phyloP scores from a whole-genome alignment of 768 basidiomycete genomes.

The Macrolepiota fuliginosa region DNA sequence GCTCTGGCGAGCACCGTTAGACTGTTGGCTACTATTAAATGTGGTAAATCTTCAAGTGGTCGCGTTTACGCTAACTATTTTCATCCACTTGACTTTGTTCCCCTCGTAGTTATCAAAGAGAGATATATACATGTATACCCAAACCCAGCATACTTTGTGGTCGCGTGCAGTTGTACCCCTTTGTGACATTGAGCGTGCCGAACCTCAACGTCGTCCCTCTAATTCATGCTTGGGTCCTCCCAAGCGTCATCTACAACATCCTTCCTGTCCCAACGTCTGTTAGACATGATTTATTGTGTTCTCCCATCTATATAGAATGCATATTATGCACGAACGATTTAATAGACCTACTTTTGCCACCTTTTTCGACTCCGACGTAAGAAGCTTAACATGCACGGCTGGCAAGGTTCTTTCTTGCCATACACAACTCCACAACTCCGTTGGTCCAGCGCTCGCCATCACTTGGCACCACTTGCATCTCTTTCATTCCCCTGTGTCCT shows the following conservation, averaged over 20 bases:
- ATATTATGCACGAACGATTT: not conserved
- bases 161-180: too few species aligned
- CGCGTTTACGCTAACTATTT: too few species aligned
- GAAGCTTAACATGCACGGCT: constrained; percentile 21
- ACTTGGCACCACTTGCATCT: constrained; percentile 20
- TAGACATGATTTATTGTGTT: not conserved
- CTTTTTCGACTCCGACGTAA: constrained; percentile 52
- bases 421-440: constrained; percentile 12
- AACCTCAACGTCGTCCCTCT: too few species aligned
- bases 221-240: not conserved
- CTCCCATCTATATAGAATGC: not conserved
- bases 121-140: too few species aligned
- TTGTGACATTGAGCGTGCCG: too few species aligned
- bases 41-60: too few species aligned
- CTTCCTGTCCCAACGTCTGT: not conserved
- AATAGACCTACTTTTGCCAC: constrained; percentile 30
- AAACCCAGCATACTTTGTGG: too few species aligned
- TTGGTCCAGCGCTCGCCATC: constrained; percentile 25
- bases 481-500: constrained; percentile 19
- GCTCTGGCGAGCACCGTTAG: too few species aligned
- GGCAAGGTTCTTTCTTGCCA: constrained; percentile 10
- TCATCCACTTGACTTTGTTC: too few species aligned
- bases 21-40: too few species aligned
- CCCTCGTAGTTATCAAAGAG: too few species aligned
- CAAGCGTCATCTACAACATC: not conserved